phyloP scores from a whole-genome alignment of 768 basidiomycete genomes.

The Lactifluus piperatus region DNA sequence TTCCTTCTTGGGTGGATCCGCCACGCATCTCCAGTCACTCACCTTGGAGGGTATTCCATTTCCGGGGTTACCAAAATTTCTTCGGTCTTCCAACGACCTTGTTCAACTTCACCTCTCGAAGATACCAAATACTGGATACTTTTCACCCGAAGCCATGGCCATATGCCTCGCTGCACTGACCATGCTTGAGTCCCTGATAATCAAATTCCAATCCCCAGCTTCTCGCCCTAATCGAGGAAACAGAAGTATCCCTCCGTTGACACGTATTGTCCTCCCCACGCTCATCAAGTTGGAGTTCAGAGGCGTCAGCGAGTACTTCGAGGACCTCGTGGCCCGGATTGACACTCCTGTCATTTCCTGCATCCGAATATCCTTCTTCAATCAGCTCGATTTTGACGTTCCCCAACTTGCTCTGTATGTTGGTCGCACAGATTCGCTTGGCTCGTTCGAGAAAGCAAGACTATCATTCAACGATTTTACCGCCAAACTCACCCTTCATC shows the following conservation, averaged over 20 bases:
- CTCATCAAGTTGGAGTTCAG: too few relatives aligned
- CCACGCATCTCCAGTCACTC: neutral
- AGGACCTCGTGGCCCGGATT: too few relatives aligned
- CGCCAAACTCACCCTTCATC: too few relatives aligned
- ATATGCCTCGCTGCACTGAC: neutral
- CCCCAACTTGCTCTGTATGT: too few relatives aligned
- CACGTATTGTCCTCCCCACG: too few relatives aligned
- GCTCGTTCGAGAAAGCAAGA: too few relatives aligned
- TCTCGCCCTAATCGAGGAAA: neutral
- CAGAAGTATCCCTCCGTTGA: neutral
- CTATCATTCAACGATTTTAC: too few relatives aligned
- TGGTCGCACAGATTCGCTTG: too few relatives aligned
- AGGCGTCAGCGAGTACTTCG: too few relatives aligned
- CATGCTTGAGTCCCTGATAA: neutral
- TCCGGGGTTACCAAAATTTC: neutral
- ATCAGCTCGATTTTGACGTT: too few relatives aligned
- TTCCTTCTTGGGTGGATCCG: neutral
- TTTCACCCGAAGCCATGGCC: neutral
- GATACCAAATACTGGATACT: neutral
- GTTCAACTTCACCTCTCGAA: neutral
- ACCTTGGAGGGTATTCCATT: neutral
- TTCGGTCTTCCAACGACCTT: neutral
- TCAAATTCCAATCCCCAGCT: neutral
- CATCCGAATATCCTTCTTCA: too few relatives aligned
- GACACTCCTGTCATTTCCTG: too few relatives aligned